Conservation (phyloP, 257 asterid genomes). For the Vinca minor region DNA sequence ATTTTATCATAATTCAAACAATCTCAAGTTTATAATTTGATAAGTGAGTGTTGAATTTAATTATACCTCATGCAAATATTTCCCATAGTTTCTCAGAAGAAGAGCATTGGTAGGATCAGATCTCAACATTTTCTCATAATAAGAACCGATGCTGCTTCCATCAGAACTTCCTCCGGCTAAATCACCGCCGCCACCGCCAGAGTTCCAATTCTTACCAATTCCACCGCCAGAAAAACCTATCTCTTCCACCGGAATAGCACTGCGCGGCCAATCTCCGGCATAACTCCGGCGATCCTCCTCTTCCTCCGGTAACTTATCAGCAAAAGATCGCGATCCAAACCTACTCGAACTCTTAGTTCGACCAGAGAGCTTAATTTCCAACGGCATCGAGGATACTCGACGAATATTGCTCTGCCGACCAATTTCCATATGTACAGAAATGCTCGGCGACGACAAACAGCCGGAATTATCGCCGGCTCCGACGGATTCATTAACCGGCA, state of each 20-base stretch:
- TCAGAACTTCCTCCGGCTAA: conserved; percentile 18
- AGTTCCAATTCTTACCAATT: conserved; percentile 29
- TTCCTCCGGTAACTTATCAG: conserved; percentile 27
- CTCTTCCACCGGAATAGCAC: conserved; percentile 22
- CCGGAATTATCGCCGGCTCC: conserved; percentile 6
- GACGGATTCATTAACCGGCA: conserved; percentile 15
- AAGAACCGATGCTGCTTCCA: conserved; percentile 28
- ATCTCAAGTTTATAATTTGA: not conserved
- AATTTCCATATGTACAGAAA: conserved; percentile 19
- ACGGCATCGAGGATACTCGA: conserved; percentile 34
- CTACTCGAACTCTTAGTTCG: conserved; percentile 14
- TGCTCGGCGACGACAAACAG: conserved; percentile 20
- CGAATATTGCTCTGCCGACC: conserved; percentile 26
- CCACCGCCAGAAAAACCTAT: conserved; percentile 43
- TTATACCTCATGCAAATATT: conserved; percentile 64
- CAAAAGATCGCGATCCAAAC: conserved; percentile 30
- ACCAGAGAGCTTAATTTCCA: conserved; percentile 13
- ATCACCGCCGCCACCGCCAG: conserved; percentile 27
- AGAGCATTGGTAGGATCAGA: conserved; percentile 48
- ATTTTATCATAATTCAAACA: not conserved
- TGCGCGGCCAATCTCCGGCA: conserved; percentile 11
- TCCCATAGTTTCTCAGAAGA: conserved; percentile 60
- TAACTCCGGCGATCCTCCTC: conserved; percentile 20
- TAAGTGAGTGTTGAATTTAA: not conserved
- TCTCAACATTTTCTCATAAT: conserved; percentile 46